Percentiles rank a stretch among this genome's conserved stretches.
Conservation (phyloP, 306 rosid genomes). For the Bauhinia variegata region DNA sequence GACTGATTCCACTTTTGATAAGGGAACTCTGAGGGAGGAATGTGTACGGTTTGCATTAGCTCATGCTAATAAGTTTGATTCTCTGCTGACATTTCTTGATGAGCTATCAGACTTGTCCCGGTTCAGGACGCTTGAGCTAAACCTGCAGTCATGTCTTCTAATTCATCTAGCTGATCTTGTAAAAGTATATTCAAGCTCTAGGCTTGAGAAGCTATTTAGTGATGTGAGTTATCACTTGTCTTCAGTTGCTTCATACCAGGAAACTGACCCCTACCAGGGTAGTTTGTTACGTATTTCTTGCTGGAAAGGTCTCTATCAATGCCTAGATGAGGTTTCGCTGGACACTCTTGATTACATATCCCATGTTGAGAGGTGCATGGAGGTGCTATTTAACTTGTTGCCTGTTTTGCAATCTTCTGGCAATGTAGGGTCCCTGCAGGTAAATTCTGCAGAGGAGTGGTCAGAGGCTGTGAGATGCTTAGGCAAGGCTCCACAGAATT, state of each 20-base stretch:
- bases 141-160: constrained; percentile 72
- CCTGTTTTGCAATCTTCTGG: constrained; percentile 49
- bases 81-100: constrained; percentile 79
- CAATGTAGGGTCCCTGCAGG: constrained; percentile 29
- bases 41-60: constrained; percentile 72
- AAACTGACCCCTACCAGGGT: constrained; percentile 43
- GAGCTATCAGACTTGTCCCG: constrained; percentile 83
- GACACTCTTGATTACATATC: constrained; percentile 60
- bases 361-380: constrained; percentile 75
- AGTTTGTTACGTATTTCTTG: constrained; percentile 61
- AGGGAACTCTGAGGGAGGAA: constrained; percentile 75
- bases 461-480: constrained; percentile 75
- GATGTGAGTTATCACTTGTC: constrained; percentile 61
- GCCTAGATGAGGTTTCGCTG: constrained; percentile 72
- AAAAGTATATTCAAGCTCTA: constrained; percentile 77
- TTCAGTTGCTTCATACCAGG: constrained; percentile 49
- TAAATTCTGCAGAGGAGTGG: constrained; percentile 63
- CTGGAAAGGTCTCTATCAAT: constrained; percentile 87
- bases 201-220: constrained; percentile 70
- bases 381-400: constrained; percentile 74
- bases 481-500: constrained; percentile 70
- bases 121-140: constrained; percentile 71
- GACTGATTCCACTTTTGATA: constrained; percentile 45
- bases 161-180: constrained; percentile 73
- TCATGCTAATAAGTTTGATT: constrained; percentile 84